phyloP scores from a whole-genome alignment of 768 basidiomycete genomes.

The Asterophora lycoperdoides region DNA sequence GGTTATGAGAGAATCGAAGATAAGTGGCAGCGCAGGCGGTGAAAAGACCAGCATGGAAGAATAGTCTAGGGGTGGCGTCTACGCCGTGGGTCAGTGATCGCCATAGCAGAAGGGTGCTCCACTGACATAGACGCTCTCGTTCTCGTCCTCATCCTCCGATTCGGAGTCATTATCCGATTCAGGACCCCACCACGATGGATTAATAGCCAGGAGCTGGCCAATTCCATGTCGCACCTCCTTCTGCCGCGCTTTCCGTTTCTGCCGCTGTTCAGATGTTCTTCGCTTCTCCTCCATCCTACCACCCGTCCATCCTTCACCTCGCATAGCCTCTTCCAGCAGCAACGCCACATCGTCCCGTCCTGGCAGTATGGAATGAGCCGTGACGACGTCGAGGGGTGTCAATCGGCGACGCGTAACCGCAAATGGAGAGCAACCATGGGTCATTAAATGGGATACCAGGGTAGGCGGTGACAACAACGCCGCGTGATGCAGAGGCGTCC shows the following conservation, averaged over 20 bases:
- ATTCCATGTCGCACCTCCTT: conserved; percentile 57
- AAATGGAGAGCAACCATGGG: conserved; percentile 84
- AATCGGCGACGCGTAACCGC: conserved; percentile 72
- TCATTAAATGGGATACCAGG: conserved; percentile 87
- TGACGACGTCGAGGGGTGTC: conserved; percentile 86
- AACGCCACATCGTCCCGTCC: conserved; percentile 83
- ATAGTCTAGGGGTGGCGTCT: conserved; percentile 72
- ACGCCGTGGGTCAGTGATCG: conserved; percentile 7
- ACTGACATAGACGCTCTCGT: conserved; percentile 41
- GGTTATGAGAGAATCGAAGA: conserved; percentile 79
- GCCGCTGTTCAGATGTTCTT: conserved; percentile 51
- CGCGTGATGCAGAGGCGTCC: conserved; percentile 94
- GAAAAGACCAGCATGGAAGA: conserved; percentile 93
- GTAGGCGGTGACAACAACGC: conserved; percentile 86
- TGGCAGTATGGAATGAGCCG: conserved; percentile 74
- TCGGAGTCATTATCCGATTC: conserved; percentile 39
- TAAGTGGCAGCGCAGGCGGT: conserved; percentile 67
- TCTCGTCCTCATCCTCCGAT: conserved; percentile 46
- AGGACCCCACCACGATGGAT: conserved; percentile 62
- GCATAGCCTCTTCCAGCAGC: conserved; percentile 88
- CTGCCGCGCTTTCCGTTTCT: conserved; percentile 49
- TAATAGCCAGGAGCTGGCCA: conserved; percentile 50
- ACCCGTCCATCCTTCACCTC: conserved; percentile 76
- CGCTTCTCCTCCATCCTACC: conserved; percentile 71
- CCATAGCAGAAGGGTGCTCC: conserved; percentile 15